A percentile compares a stretch with the other conserved stretches of the same genome.
These are phyloP conservation scores for Wickerhamomyces rabaulensis DNA, from an alignment of 805 yeast species.

Conservation along the genomic window DNA sequence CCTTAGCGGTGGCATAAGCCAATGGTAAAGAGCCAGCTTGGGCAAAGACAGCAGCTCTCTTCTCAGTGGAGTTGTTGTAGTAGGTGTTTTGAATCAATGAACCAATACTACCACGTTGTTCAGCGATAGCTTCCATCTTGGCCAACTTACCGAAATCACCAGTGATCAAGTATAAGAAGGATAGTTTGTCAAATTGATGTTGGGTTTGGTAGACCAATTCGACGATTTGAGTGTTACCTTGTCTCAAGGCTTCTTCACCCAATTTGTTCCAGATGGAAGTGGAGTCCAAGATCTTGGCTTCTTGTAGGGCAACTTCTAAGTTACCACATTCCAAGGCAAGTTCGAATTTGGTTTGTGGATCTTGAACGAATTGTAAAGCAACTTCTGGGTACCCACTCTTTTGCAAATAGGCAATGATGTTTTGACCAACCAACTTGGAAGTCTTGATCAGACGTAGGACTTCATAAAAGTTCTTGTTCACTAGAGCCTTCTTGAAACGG, in stretches of 20 bases:
- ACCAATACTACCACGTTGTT: conserved; percentile 73
- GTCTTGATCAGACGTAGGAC: conserved; percentile 83
- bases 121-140: conserved; percentile 88
- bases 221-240: conserved; percentile 81
- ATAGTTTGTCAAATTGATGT: conserved; percentile 80
- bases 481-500: conserved; percentile 89
- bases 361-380: conserved; percentile 95
- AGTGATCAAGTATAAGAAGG: conserved; percentile 79
- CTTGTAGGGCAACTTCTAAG: conserved; percentile 77
- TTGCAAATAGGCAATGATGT: conserved; percentile 90
- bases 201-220: conserved; percentile 88
- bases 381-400: conserved; percentile 96
- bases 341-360: conserved; percentile 93
- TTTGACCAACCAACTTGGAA: conserved; percentile 94
- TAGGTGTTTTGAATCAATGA: conserved; percentile 80
- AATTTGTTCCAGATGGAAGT: conserved; percentile 72
- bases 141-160: conserved; percentile 74
- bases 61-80: conserved; percentile 67
- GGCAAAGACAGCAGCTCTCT: conserved; percentile 68
- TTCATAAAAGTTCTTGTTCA: conserved; percentile 85
- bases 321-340: conserved; percentile 93
- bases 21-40: conserved; percentile 80
- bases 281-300: conserved; percentile 74
- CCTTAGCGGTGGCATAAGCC: conserved; percentile 89
- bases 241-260: conserved; percentile 80